These are phyloP conservation scores for Capsella rubella DNA, from an alignment of 441 rosid genomes.

Conservation along the genomic window DNA sequence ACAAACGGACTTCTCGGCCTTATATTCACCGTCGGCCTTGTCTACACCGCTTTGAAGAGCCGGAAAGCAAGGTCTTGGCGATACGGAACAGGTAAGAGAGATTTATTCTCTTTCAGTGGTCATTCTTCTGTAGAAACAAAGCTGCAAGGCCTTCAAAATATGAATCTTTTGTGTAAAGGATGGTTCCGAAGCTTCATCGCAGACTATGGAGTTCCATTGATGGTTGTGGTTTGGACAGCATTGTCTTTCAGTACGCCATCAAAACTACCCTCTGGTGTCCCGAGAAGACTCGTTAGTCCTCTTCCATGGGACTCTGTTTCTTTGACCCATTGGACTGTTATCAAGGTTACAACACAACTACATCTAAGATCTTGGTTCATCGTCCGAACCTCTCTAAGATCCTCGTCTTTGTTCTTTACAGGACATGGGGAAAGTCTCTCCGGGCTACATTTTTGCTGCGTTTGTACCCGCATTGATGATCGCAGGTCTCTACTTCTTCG, in stretches of 20 bases:
- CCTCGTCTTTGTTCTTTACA: slow-evolving; percentile 44
- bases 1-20: slow-evolving; percentile 74
- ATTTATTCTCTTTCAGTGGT: neutral
- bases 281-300: slow-evolving; percentile 72
- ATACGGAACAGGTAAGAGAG: slow-evolving; percentile 65
- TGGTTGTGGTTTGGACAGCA: slow-evolving; percentile 78
- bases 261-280: slow-evolving; percentile 68
- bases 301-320: slow-evolving; percentile 80
- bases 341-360: slow-evolving; percentile 53
- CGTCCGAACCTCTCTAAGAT: slow-evolving; percentile 7
- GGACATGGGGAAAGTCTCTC: slow-evolving; percentile 82
- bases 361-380: slow-evolving; percentile 13
- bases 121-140: neutral
- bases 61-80: slow-evolving; percentile 76
- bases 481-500: slow-evolving; percentile 84
- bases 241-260: slow-evolving; percentile 58
- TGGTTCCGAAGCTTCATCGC: slow-evolving; percentile 70
- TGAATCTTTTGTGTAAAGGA: slow-evolving; percentile 44
- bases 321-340: slow-evolving; percentile 75
- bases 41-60: slow-evolving; percentile 69
- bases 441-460: slow-evolving; percentile 67
- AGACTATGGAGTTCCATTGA: slow-evolving; percentile 84
- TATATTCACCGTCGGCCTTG: slow-evolving; percentile 69
- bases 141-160: neutral
- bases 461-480: slow-evolving; percentile 81